Evolutionary conservation across 2,329 filamentous ascomycete genomes (phyloP).

Genomic region (Sclerotinia nivalis): DNA sequence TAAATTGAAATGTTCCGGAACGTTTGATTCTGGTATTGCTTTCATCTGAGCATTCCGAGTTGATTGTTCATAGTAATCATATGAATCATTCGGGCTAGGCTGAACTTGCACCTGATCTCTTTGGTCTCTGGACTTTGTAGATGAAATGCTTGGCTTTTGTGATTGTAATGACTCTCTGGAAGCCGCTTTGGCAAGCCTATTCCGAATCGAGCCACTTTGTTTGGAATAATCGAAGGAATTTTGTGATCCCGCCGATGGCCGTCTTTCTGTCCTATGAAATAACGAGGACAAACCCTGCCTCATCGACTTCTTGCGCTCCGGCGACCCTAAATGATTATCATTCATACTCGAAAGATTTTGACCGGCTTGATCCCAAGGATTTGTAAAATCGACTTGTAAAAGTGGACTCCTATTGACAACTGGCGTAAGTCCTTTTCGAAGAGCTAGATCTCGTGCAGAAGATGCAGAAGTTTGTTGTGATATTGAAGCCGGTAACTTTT

Average conservation of each 20-base stretch:
- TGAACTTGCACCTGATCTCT: not conserved
- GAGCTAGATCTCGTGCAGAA: slow-evolving; percentile 44
- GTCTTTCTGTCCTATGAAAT: slow-evolving; percentile 35
- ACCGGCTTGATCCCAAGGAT: slow-evolving; percentile 19
- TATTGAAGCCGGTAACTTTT: slow-evolving; percentile 44
- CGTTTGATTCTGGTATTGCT: slow-evolving; percentile 35
- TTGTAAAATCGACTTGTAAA: slow-evolving; percentile 31
- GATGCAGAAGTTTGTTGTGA: slow-evolving; percentile 49
- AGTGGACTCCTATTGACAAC: slow-evolving; percentile 36
- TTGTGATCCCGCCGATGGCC: slow-evolving; percentile 24
- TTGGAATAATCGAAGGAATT: slow-evolving; percentile 23
- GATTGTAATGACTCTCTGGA: slow-evolving; percentile 38
- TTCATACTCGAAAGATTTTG: not conserved
- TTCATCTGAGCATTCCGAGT: slow-evolving; percentile 31
- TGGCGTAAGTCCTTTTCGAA: slow-evolving; percentile 43
- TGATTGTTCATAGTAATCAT: slow-evolving; percentile 38
- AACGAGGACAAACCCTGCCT: slow-evolving; percentile 39
- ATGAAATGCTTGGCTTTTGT: slow-evolving; percentile 33
- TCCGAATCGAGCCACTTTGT: slow-evolving; percentile 24
- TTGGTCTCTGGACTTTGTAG: slow-evolving; percentile 30
- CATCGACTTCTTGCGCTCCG: slow-evolving; percentile 37
- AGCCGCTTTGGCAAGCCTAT: slow-evolving; percentile 33
- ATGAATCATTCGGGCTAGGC: slow-evolving; percentile 16
- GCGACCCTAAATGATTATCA: not conserved
- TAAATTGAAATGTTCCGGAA: slow-evolving; percentile 25